Percentiles rank a stretch among this genome's conserved stretches.
Conservation (phyloP, 2,329 filamentous ascomycete species). For the Phialemoniopsis sp. region DNA sequence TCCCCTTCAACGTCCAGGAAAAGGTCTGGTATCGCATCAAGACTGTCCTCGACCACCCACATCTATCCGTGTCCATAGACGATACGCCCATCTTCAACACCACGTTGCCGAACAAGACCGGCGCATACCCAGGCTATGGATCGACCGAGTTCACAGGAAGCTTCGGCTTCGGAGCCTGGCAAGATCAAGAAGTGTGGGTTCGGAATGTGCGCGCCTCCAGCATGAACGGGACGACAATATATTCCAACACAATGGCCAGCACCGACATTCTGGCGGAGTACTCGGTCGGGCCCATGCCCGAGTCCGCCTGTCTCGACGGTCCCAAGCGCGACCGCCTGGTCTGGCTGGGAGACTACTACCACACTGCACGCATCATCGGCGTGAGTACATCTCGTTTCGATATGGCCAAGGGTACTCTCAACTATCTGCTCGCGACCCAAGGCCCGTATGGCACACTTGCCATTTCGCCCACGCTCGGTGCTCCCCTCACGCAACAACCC, state of each 20-base stretch:
- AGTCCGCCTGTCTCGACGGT: conserved; percentile 33
- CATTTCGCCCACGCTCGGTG: no score
- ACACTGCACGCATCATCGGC: conserved; percentile 29
- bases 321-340: conserved; percentile 34
- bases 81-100: conserved; percentile 7
- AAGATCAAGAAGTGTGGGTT: conserved; percentile 30
- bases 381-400: conserved; percentile 28
- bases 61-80: conserved; percentile 14
- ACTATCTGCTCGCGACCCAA: conserved; percentile 21
- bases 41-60: conserved; percentile 20
- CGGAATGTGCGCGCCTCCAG: conserved; percentile 24
- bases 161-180: conserved; percentile 34
- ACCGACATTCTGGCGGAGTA: conserved; percentile 34
- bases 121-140: no score
- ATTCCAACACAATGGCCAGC: conserved; percentile 22
- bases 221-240: conserved; percentile 21
- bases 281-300: conserved; percentile 22
- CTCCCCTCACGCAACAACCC: no score
- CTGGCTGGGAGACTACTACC: conserved; percentile 36
- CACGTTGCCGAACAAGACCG: no score
- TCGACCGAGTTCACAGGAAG: conserved; percentile 19
- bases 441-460: no score
- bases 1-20: conserved; percentile 21
- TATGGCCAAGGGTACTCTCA: conserved; percentile 24
- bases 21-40: conserved; percentile 29